Conservation (phyloP, 2,329 filamentous ascomycete species). For the Aureobasidium musti region DNA sequence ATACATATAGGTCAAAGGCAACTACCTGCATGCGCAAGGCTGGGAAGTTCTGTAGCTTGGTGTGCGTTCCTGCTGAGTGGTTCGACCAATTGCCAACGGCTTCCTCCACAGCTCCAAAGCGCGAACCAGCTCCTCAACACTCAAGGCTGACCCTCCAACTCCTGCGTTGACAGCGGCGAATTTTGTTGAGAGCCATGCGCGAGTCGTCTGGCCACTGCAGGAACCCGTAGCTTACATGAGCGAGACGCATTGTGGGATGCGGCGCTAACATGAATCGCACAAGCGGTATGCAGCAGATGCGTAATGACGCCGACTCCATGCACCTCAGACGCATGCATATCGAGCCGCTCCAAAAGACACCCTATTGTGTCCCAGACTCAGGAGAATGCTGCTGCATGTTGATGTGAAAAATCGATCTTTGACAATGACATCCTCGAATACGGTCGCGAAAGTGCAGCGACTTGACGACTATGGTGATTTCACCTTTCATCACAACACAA, state of each 20-base stretch:
- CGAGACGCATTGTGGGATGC: background rate
- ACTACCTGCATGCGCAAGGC: background rate
- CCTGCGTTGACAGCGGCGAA: background rate
- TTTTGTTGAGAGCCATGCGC: background rate
- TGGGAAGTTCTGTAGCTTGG: background rate
- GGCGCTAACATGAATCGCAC: too few species aligned
- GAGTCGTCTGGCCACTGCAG: background rate
- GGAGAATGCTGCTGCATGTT: background rate
- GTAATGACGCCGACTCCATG: background rate
- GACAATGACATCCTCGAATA: background rate
- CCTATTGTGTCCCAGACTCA: background rate
- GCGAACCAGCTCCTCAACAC: background rate
- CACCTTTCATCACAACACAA: too few species aligned
- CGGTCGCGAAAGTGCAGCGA: too few species aligned
- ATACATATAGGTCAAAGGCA: too few species aligned
- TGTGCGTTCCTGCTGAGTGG: background rate
- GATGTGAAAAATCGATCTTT: background rate
- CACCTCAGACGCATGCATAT: background rate
- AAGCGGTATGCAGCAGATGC: background rate
- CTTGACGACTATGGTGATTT: too few species aligned
- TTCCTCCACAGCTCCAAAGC: background rate
- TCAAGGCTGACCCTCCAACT: background rate
- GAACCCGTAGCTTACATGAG: background rate
- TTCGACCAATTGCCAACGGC: background rate
- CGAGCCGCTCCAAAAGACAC: background rate